phyloP scores from a whole-genome alignment of 108 stramenopile genomes.

The Cyclostephanos tholiformis region DNA sequence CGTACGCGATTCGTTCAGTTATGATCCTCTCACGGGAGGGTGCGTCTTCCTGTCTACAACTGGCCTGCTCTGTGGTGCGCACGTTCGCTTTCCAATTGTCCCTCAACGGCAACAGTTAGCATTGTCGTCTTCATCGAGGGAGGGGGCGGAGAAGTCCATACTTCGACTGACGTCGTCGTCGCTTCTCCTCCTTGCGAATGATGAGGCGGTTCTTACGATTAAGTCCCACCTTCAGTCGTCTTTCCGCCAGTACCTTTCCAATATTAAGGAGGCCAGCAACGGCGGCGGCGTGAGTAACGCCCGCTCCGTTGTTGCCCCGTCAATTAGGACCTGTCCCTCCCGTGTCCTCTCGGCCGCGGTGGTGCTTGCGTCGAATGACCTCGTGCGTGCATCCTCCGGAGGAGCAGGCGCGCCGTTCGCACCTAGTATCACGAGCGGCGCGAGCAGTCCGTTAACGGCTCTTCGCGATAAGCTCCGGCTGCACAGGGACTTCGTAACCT shows the following conservation, averaged over 20 bases:
- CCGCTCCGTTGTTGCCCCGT: conserved; percentile 31
- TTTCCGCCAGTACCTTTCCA: conserved; percentile 29
- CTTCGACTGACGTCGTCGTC: neutral
- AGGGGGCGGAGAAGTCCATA: neutral
- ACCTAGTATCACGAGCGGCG: neutral
- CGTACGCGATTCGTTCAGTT: conserved; percentile 23
- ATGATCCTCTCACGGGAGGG: conserved; percentile 38
- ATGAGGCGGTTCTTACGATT: conserved; percentile 27
- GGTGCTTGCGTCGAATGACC: conserved; percentile 31
- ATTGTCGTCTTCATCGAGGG: conserved; percentile 3
- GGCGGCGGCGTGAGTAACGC: conserved; percentile 7
- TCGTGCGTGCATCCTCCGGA: conserved; percentile 1
- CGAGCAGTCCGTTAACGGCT: conserved; percentile 12
- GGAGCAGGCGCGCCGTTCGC: conserved; percentile 10
- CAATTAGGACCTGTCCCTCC: conserved; percentile 25
- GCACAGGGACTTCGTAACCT: conserved; percentile 42
- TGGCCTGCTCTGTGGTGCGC: conserved; percentile 30
- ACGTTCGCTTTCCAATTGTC: conserved; percentile 26
- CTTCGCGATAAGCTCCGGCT: conserved; percentile 28
- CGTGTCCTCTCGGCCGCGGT: conserved; percentile 39
- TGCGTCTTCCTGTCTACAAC: conserved; percentile 36
- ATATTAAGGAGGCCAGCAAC: neutral
- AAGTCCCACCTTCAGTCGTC: conserved; percentile 40
- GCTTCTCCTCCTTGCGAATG: conserved; percentile 6
- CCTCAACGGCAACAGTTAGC: neutral